Evolutionary conservation across 768 basidiomycete species (phyloP), one percentile per base, ranked within the genome.

Genomic region (Tulasnella sp.): DNA sequence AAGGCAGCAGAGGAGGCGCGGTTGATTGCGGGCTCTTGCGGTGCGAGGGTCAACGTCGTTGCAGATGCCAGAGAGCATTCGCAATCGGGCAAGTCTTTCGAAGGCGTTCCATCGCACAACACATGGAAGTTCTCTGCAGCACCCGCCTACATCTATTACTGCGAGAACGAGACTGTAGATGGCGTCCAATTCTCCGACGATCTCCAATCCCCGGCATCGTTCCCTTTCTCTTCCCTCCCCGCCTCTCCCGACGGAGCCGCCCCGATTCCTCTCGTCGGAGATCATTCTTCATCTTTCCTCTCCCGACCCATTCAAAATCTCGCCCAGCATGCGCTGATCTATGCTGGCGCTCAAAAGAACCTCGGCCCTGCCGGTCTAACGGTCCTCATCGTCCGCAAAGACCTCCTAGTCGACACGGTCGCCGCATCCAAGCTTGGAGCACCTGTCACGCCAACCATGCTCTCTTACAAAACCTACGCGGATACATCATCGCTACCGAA

Each of bases 81-180:
- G 18, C 86, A 88, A 76, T 91, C 92, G 83, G 90, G 89, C 79
- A 93, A 93, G 84, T 88, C 92, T 0, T 94, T 93, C 86, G 93
- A 96, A 83, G 91, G 90, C 82, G 91, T 99, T 84, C 96, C 98
- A 12, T 87, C 91, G 16, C 91, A 91, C 84, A 86, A 88, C 78
- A 89, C 89, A 77, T 99, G 93, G 89, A 85, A 86, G 14, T 96
- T 98, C 88, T 93, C 93, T 11, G 82, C 86, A n/a, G 90, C 92
- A 84, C 93, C 97, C 20, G 97, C 94, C 40, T 90, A 97, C 83
- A 92, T 98, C 81, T 99, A 97, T 88, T 99, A 98, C 88, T 99
- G 98, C 90, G 98, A 98, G 86, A 99, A 99, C 89, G 98, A 99
- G 88, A 99, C 98, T 20, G 94, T 99, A 80, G 93, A 97, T 83